phyloP scores from a whole-genome alignment of 1,139 yeast species.

The Suhomyces bolitotheri region DNA sequence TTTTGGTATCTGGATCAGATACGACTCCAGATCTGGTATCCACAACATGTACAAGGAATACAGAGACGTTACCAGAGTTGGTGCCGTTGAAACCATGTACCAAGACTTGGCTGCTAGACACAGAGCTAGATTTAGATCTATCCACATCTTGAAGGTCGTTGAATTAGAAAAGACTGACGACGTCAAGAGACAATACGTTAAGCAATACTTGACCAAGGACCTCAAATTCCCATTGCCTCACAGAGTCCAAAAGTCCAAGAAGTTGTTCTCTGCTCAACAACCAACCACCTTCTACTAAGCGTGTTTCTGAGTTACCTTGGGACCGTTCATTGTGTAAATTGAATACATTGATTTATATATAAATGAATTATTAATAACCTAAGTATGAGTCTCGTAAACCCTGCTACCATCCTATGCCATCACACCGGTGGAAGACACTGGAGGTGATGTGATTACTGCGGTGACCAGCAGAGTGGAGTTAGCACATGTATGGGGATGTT shows the following conservation, averaged over 20 bases:
- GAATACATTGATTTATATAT: slow-evolving; percentile 13
- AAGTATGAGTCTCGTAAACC: too few species aligned
- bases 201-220: slow-evolving; percentile 94
- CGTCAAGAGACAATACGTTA: slow-evolving; percentile 98
- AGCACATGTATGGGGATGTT: too few species aligned
- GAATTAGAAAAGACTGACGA: slow-evolving; percentile 97
- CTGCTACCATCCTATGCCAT: too few species aligned
- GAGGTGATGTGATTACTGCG: too few species aligned
- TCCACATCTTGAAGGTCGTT: slow-evolving; percentile 98
- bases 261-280: slow-evolving; percentile 87
- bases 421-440: too few species aligned
- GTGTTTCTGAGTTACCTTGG: slow-evolving; percentile 5
- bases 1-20: slow-evolving; percentile 99
- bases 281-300: slow-evolving; percentile 94
- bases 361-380: slow-evolving; percentile 14
- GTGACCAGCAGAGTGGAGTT: too few species aligned
- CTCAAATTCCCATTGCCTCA: slow-evolving; percentile 99
- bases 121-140: slow-evolving; percentile 99
- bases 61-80: slow-evolving; percentile 99
- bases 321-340: slow-evolving; percentile 12
- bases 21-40: slow-evolving; percentile 99
- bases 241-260: slow-evolving; percentile 92
- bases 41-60: slow-evolving; percentile 99
- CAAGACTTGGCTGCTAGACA: slow-evolving; percentile 99
- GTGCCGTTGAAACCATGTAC: slow-evolving; percentile 98